phyloP scores from a whole-genome alignment of 2,329 filamentous ascomycete genomes.

The Biscogniauxia sp. region DNA sequence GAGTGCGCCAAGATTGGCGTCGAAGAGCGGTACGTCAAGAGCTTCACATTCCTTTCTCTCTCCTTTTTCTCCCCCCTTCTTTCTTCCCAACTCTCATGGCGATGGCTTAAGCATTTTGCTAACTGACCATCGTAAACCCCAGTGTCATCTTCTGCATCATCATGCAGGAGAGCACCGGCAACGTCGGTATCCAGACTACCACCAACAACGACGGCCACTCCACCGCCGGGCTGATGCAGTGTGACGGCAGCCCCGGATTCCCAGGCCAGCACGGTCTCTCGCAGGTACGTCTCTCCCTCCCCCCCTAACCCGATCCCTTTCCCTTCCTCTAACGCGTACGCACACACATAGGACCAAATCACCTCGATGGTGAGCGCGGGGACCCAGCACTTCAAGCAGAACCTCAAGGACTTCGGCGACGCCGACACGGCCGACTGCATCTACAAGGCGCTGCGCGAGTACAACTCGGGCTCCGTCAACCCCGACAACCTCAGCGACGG shows the following conservation, averaged over 20 bases:
- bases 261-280: constrained; percentile 31
- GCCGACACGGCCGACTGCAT: constrained; percentile 29
- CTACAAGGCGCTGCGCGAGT: constrained; percentile 39
- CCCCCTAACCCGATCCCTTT: neutral
- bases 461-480: constrained; percentile 40
- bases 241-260: constrained; percentile 34
- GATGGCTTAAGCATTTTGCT: neutral
- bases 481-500: constrained; percentile 34
- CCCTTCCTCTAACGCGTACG: neutral
- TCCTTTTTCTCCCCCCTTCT: neutral
- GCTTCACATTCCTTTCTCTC: neutral
- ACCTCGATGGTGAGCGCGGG: constrained; percentile 33
- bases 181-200: constrained; percentile 37
- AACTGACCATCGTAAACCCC: no score
- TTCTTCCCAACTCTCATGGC: no score
- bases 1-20: constrained; percentile 33
- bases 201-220: constrained; percentile 31
- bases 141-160: constrained; percentile 40
- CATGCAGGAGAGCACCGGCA: constrained; percentile 41
- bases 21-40: constrained; percentile 23
- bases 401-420: constrained; percentile 30
- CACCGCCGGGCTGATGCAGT: constrained; percentile 42
- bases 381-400: constrained; percentile 29
- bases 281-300: constrained; percentile 23
- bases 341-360: constrained; percentile 29